Base-by-base conservation (phyloP, 805 yeast genomes). In the Metschnikowia anglica region DNA sequence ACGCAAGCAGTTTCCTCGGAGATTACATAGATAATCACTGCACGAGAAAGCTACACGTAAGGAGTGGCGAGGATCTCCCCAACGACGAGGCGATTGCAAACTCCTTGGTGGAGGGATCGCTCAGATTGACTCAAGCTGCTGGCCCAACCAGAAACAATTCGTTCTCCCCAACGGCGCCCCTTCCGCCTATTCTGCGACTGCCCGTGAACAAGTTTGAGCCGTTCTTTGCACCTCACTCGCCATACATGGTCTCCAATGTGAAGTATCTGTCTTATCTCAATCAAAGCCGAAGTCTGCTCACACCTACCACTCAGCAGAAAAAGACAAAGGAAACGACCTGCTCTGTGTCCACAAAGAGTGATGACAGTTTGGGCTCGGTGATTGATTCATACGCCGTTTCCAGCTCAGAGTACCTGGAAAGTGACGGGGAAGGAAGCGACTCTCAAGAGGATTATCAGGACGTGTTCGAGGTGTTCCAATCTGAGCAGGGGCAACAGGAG, bases 241-340 rank as follows among this genome's bases (percentile, higher is more conserved):
- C 40, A 4, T 49, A 41, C 36, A 10, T 13, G 24, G 43, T 24
- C 17, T 31, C 52, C 23, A 51, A 49, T 30, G 17, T 35, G 20
- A 46, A 49, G 42, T 49, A 51, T 34, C 48, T 45, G 55, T 42
- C 52, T 15, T 47, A 51, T 30, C 41, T 47, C 19, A 44, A 37
- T 35, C 49, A 37, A 17, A 41, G 40, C 37, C 35, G 10, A 20
- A n/a, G 16, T 9, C 44, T 35, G 39, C 38, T 34, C 20, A 5
- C 39, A 18, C 19, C 15, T 8, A 11, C 12, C 10, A 15, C 23
- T 13, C 33, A n/a, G 23, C 10, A 24, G 11, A 18, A 13, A 23
- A 31, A 11, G 26, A 6, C 5, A 15, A 16, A 8, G 26, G 18
- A n/a, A 12, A 1, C 4, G n/a, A 17, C 19, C 9, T 37, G 26